Percentiles rank a stretch among this genome's conserved stretches.
Conservation (phyloP, 208 protist genomes). For the Leishmania turanica region DNA sequence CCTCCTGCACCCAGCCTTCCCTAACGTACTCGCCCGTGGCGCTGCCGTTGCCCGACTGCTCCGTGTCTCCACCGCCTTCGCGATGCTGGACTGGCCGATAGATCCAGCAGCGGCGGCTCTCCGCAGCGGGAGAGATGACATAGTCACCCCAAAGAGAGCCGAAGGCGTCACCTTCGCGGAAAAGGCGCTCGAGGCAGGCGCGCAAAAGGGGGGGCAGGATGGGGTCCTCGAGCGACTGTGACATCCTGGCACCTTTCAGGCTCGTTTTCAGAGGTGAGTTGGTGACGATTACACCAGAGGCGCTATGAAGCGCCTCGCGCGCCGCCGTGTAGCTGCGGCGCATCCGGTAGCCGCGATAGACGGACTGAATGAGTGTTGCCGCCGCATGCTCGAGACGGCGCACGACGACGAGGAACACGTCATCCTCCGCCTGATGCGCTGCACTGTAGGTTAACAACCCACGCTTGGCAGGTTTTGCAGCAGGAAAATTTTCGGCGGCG, state of each 20-base stretch:
- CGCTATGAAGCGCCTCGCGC: conserved; percentile 2
- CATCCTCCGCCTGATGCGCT: conserved; percentile 66
- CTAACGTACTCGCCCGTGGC: background rate
- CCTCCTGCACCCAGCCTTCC: conserved; percentile 71
- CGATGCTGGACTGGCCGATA: conserved; percentile 28
- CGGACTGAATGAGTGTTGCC: conserved; percentile 70
- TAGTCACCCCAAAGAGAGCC: conserved; percentile 17
- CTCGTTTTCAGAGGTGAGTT: background rate
- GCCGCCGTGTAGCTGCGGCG: conserved; percentile 45
- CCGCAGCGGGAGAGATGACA: conserved; percentile 26
- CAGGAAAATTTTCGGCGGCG: conserved; percentile 1
- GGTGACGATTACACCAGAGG: conserved; percentile 20
- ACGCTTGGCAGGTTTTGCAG: conserved; percentile 22
- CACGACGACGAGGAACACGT: conserved; percentile 63
- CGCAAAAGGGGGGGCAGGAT: conserved; percentile 8
- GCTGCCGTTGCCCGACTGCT: background rate
- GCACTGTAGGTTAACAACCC: conserved; percentile 19
- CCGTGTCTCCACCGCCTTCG: conserved; percentile 34
- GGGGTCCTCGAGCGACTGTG: no score
- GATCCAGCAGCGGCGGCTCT: conserved; percentile 33
- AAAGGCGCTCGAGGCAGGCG: conserved; percentile 17
- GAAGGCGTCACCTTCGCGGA: conserved; percentile 12
- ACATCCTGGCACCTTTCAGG: background rate
- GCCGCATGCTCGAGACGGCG: conserved; percentile 44
- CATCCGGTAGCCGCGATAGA: conserved; percentile 47